Conservation (phyloP, 169 alveolate species). For the Eimeria necatrix region DNA sequence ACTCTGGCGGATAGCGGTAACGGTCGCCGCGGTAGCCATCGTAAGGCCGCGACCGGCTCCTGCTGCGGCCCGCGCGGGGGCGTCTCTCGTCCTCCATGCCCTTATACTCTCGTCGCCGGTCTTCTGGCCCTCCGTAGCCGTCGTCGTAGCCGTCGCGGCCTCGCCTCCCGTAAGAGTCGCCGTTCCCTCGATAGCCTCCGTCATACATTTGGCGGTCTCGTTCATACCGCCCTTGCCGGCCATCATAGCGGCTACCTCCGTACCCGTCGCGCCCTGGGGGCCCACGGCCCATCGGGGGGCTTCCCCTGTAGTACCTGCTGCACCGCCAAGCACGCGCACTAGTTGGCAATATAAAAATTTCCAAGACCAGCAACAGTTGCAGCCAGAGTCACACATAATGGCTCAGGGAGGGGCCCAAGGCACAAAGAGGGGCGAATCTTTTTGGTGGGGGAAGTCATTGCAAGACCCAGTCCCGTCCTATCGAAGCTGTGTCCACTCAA, state of each 20-base stretch:
- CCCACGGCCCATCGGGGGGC: slow-evolving; percentile 30
- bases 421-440: no score
- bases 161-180: slow-evolving; percentile 53
- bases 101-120: slow-evolving; percentile 46
- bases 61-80: slow-evolving; percentile 60
- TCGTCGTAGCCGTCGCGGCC: slow-evolving; percentile 70
- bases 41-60: slow-evolving; percentile 75
- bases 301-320: slow-evolving; percentile 65
- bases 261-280: slow-evolving; percentile 44
- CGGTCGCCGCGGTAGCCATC: slow-evolving; percentile 75
- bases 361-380: no score
- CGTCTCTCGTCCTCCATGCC: slow-evolving; percentile 44
- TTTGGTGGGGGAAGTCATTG: background rate
- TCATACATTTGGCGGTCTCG: background rate
- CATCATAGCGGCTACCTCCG: slow-evolving; percentile 46
- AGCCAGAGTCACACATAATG: no score
- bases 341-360: no score
- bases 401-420: no score
- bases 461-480: background rate
- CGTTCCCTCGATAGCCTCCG: slow-evolving; percentile 46
- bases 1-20: slow-evolving; percentile 68
- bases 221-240: slow-evolving; percentile 59
- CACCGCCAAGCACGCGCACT: background rate
- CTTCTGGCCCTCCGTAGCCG: slow-evolving; percentile 68
- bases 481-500: background rate